Base-by-base conservation (phyloP, 495 filamentous ascomycete species). In the Penicillium bovifimosum region DNA sequence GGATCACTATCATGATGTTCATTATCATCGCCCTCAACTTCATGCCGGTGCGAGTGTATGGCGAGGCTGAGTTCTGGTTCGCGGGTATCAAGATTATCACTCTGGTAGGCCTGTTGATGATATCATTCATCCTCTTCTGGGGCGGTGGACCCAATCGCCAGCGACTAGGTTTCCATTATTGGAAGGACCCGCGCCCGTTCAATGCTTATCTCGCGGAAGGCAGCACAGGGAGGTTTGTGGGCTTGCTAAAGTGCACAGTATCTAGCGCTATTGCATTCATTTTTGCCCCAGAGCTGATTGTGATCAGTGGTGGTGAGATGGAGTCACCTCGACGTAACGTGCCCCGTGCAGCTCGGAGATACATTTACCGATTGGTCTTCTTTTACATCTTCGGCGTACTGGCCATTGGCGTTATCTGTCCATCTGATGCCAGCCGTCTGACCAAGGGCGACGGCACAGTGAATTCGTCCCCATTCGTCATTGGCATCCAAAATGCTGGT, bases 361-460 rank as follows among this genome's bases (percentile, higher is more conserved):
- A 89, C 48, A 92, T 95, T 68, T 91, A 87, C 76, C 86, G 90
- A 44, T 86, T 96, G 62, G 65, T 86, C 47, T 80, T 95, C 72
- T 95, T 96, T 76, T 95, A 95, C 69, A 65, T 79, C 40, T 60
- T 82, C 16, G 78, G 70, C 9, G 75, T 76, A 3, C 68, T 85
- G 32, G 76, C 76, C 2, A 82, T 84, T 57, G 81, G 81, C 47
- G 74, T 85, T 3, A 72, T 80, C 35, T 74, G 80, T 46, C 74
- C 74, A 0, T 73, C 69, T 40, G 65, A 79, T 46, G 80, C 87
- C 51, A 9, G 45, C 0, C 56, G 64, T 14, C 77, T 92, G 18
- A 76, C 87, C 11, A 67, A 70, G 7, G 73, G 71, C 24, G 68
- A 72, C 13, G 67, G 70, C 24, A 70, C 66, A 5, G 72, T 70